Conservation (phyloP, 1,284 basidiomycete species). For the Ceratobasidium sp. region DNA sequence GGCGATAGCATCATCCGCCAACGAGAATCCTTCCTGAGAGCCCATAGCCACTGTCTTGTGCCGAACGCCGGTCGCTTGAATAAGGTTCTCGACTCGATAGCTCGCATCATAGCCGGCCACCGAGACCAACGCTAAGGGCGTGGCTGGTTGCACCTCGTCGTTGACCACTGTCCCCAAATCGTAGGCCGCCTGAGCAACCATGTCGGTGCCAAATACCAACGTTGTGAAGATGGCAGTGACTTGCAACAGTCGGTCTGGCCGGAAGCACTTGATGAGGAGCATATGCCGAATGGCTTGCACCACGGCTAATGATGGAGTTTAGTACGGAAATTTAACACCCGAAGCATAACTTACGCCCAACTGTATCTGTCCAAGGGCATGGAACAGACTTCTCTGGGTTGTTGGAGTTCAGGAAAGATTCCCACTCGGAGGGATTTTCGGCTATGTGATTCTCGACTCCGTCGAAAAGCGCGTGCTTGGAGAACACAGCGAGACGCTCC, state of each 20-base stretch:
- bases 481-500: constrained; percentile 68
- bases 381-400: constrained; percentile 79
- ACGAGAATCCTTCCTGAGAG: constrained; percentile 94
- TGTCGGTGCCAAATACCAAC: constrained; percentile 77
- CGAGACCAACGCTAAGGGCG: constrained; percentile 88
- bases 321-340: constrained; percentile 41
- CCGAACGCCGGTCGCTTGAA: constrained; percentile 73
- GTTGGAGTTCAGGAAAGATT: constrained; percentile 70
- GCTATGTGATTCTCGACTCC: constrained; percentile 73
- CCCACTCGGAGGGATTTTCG: constrained; percentile 75
- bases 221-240: constrained; percentile 78
- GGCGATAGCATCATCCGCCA: constrained; percentile 94
- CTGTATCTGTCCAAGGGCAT: constrained; percentile 68
- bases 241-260: constrained; percentile 87
- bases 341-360: constrained; percentile 63
- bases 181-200: constrained; percentile 72
- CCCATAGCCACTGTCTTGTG: constrained; percentile 95
- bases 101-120: constrained; percentile 97
- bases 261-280: constrained; percentile 85
- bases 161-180: constrained; percentile 79
- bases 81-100: constrained; percentile 89
- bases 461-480: constrained; percentile 77
- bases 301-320: constrained; percentile 59
- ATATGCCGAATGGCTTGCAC: constrained; percentile 75
- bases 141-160: constrained; percentile 78